phyloP scores from a whole-genome alignment of 2,329 filamentous ascomycete species.

The Tolypocladium tundrense region DNA sequence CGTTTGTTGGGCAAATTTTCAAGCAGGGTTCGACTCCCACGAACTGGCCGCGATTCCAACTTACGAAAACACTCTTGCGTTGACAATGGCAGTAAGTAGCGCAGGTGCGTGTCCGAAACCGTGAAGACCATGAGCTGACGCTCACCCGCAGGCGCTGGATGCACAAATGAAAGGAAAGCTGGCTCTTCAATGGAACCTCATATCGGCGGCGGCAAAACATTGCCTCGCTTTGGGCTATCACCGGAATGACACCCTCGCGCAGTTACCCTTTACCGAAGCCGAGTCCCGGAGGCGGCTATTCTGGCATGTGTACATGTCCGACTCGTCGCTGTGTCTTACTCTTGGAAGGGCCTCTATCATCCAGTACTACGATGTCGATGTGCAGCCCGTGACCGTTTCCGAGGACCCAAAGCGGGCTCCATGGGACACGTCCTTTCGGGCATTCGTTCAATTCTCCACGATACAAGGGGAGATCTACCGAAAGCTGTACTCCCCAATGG shows the following conservation, averaged over 20 bases:
- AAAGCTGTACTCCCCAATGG: conserved; percentile 5
- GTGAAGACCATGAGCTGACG: background rate
- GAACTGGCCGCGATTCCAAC: background rate
- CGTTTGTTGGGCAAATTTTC: background rate
- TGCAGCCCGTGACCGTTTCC: conserved; percentile 2
- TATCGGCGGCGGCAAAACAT: conserved; percentile 8
- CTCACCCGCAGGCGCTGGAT: conserved; percentile 4
- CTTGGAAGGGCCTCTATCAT: conserved; percentile 9
- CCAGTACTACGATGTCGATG: conserved; percentile 9
- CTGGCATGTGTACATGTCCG: conserved; percentile 11
- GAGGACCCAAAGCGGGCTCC: conserved; percentile 1
- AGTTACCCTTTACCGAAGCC: conserved; percentile 3
- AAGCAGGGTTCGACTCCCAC: background rate
- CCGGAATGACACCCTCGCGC: conserved; percentile 4
- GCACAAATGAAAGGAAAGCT: conserved; percentile 8
- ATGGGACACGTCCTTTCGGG: conserved; percentile 4
- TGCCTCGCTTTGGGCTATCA: conserved; percentile 10
- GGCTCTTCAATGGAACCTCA: conserved; percentile 8
- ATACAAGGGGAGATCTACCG: conserved; percentile 4
- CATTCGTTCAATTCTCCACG: conserved; percentile 1
- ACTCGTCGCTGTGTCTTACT: conserved; percentile 6
- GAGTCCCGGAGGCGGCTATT: conserved; percentile 7
- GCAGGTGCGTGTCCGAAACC: background rate
- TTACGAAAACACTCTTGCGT: background rate
- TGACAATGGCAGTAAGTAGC: background rate